These are phyloP conservation scores for Diaporthe vaccinii DNA, from an alignment of 2,329 filamentous ascomycete genomes.

Conservation along the genomic window DNA sequence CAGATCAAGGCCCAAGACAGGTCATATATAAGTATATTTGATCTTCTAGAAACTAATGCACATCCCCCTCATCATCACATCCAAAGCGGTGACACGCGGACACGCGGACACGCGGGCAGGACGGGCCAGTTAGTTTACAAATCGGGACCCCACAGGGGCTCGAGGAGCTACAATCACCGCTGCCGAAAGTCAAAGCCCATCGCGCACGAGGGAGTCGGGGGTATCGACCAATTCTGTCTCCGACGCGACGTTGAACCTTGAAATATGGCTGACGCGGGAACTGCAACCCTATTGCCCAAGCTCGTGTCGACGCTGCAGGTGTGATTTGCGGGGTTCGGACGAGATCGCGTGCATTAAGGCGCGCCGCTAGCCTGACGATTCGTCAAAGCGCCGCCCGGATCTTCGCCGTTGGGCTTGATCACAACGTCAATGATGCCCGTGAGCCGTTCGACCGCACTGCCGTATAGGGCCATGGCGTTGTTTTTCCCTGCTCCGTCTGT, in stretches of 20 bases:
- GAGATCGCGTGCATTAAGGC: conserved; percentile 24
- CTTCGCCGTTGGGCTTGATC: background rate
- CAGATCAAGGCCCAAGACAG: background rate
- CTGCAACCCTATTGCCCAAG: conserved; percentile 22
- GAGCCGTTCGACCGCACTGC: background rate
- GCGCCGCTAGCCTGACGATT: background rate
- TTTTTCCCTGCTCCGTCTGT: background rate
- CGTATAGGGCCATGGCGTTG: background rate
- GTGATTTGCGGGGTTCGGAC: conserved; percentile 22
- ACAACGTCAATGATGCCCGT: conserved; percentile 22
- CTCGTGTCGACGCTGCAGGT: conserved; percentile 14
- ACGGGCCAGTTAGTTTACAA: background rate
- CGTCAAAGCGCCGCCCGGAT: background rate
- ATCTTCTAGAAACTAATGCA: conserved; percentile 7
- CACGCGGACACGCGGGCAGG: background rate
- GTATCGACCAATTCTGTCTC: conserved; percentile 12
- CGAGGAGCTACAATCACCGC: background rate
- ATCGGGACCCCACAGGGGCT: background rate
- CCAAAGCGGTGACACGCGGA: background rate
- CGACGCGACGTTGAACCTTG: conserved; percentile 22
- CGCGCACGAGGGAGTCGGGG: background rate
- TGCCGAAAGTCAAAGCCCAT: conserved; percentile 14
- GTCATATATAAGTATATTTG: conserved; percentile 2
- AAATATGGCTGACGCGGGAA: background rate
- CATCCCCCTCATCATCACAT: conserved; percentile 15